Conservation (phyloP, 2,329 filamentous ascomycete species). For the Penicillium sp. region DNA sequence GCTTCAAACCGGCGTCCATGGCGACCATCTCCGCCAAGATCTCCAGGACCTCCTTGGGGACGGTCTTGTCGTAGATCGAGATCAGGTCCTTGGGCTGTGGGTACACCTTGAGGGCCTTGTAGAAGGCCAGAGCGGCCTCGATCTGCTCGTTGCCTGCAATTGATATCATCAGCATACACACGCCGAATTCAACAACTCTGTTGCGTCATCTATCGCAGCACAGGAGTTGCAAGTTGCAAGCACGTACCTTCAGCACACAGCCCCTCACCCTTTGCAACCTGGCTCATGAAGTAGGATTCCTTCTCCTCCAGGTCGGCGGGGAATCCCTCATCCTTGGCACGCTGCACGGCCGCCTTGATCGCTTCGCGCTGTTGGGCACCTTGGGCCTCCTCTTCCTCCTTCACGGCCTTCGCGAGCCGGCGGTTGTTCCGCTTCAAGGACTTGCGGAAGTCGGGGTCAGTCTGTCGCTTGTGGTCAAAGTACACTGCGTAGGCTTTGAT, state of each 20-base stretch:
- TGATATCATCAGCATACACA: conserved; percentile 12
- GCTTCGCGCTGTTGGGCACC: conserved; percentile 55
- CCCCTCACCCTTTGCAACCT: conserved; percentile 83
- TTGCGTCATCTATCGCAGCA: background rate
- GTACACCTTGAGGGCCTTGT: conserved; percentile 98
- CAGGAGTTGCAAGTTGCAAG: background rate
- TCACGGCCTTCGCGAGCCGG: conserved; percentile 46
- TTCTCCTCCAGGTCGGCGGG: conserved; percentile 86
- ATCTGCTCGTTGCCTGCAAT: conserved; percentile 49
- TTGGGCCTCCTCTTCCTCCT: conserved; percentile 48
- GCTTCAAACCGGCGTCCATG: conserved; percentile 71
- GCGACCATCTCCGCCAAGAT: conserved; percentile 98
- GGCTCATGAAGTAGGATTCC: conserved; percentile 94
- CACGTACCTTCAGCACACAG: conserved; percentile 76
- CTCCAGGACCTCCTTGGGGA: conserved; percentile 94
- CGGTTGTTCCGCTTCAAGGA: conserved; percentile 53
- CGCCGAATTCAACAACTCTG: background rate
- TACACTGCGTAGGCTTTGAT: conserved; percentile 60
- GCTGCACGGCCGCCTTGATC: conserved; percentile 72
- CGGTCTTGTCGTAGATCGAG: conserved; percentile 96
- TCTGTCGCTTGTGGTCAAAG: conserved; percentile 64
- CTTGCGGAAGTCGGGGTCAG: conserved; percentile 62
- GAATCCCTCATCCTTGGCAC: conserved; percentile 88
- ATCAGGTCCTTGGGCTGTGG: conserved; percentile 90
- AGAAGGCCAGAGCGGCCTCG: conserved; percentile 91